Percentiles rank a stretch among this genome's conserved stretches.
Conservation (phyloP, 768 basidiomycete species). For the Pulveroboletus sp. region DNA sequence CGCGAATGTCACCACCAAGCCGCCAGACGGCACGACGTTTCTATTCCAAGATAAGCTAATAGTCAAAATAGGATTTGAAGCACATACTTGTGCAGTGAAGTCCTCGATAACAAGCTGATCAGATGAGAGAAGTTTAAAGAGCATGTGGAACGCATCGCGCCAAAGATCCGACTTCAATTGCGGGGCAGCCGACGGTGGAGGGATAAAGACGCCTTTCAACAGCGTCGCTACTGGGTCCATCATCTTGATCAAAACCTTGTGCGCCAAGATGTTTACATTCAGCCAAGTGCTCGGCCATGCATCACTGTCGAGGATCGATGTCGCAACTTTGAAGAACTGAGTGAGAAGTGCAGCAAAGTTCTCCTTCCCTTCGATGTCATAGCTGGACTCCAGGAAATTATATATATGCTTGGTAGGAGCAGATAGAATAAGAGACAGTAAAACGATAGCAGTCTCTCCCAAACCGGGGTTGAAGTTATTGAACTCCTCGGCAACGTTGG, state of each 20-base stretch:
- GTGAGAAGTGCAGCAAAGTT: constrained; percentile 66
- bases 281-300: constrained; percentile 91
- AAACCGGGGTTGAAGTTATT: constrained; percentile 65
- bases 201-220: constrained; percentile 79
- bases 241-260: constrained; percentile 83
- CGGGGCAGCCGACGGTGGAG: constrained; percentile 53
- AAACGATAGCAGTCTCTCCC: constrained; percentile 82
- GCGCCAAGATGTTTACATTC: constrained; percentile 83
- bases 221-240: constrained; percentile 76
- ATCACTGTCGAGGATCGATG: constrained; percentile 78
- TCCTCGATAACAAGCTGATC: constrained; percentile 93
- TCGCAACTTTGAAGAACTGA: constrained; percentile 75
- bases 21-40: constrained; percentile 95
- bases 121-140: constrained; percentile 81
- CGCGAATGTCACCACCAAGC: constrained; percentile 91
- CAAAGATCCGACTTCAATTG: constrained; percentile 76
- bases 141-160: constrained; percentile 75
- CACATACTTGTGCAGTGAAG: constrained; percentile 80
- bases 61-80: not conserved
- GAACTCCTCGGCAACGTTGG: constrained; percentile 42
- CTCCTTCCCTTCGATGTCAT: constrained; percentile 88
- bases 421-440: constrained; percentile 77
- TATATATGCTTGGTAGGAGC: constrained; percentile 72
- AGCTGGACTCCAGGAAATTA: constrained; percentile 69
- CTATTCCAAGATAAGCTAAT: constrained; percentile 35